phyloP scores from a whole-genome alignment of 805 yeast species.

The Sporopachydermia quercuum region DNA sequence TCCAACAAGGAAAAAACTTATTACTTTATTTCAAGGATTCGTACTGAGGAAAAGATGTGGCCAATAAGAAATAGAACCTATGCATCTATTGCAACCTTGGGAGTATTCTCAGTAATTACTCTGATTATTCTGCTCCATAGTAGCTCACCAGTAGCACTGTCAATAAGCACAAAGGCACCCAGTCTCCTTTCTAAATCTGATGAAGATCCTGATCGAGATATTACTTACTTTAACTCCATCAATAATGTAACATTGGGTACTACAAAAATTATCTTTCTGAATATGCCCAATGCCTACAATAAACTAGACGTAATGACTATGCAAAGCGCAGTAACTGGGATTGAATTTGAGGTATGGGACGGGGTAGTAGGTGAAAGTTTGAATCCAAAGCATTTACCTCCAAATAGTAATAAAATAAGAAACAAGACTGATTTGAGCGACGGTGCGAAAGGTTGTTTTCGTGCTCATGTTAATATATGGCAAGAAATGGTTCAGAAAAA shows the following conservation, averaged over 20 bases:
- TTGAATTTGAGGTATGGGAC: constrained; percentile 3
- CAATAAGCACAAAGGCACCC: too few relatives aligned
- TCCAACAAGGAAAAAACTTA: too few relatives aligned
- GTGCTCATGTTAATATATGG: constrained; percentile 10
- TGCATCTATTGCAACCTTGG: too few relatives aligned
- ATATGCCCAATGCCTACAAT: constrained; percentile 7
- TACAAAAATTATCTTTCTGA: constrained; percentile 6
- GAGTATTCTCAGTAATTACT: too few relatives aligned
- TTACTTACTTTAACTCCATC: too few relatives aligned
- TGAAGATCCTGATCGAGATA: too few relatives aligned
- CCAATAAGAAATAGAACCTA: too few relatives aligned
- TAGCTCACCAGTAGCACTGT: too few relatives aligned
- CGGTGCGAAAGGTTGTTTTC: constrained; percentile 5
- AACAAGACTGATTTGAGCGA: constrained; percentile 3
- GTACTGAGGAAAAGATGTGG: too few relatives aligned
- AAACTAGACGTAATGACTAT: constrained; percentile 7
- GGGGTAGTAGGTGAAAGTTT: constrained; percentile 1
- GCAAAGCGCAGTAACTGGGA: constrained; percentile 6
- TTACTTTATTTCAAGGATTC: too few relatives aligned
- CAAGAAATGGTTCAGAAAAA: constrained; percentile 6
- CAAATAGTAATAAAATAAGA: constrained; percentile 1
- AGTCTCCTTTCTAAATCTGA: too few relatives aligned
- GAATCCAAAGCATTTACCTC: constrained; percentile 5
- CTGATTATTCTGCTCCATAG: too few relatives aligned
- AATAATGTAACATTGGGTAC: constrained; percentile 8